phyloP scores from a whole-genome alignment of 1,139 yeast species.

The Suhomyces bokatorum region DNA sequence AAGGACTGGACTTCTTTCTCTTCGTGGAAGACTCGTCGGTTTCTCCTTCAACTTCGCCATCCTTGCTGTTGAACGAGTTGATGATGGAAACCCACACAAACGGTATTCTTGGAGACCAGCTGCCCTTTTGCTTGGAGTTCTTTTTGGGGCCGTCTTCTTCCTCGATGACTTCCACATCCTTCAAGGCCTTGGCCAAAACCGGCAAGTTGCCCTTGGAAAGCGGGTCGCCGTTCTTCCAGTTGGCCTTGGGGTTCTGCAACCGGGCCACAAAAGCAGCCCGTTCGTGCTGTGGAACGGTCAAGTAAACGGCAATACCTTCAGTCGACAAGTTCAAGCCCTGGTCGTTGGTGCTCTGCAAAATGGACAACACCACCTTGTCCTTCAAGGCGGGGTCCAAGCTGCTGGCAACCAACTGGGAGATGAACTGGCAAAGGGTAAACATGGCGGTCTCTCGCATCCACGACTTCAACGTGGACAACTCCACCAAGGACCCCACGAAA shows the following conservation, averaged over 20 bases:
- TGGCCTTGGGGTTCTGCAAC: conserved; percentile 30
- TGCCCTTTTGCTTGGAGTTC: conserved; percentile 46
- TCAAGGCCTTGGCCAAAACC: conserved; percentile 61
- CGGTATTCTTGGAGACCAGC: conserved; percentile 79
- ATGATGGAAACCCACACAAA: conserved; percentile 80
- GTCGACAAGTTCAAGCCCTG: conserved; percentile 62
- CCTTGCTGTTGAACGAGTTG: conserved; percentile 31
- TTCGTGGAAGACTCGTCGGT: conserved; percentile 22
- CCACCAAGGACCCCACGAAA: conserved; percentile 52
- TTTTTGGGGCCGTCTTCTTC: conserved; percentile 25
- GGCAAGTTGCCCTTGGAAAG: conserved; percentile 65
- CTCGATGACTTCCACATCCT: conserved; percentile 50
- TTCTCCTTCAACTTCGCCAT: conserved; percentile 20
- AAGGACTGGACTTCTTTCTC: conserved; percentile 32
- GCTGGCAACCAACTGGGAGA: conserved; percentile 16
- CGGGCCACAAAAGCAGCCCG: conserved; percentile 28
- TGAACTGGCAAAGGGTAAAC: conserved; percentile 63
- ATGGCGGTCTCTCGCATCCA: conserved; percentile 88
- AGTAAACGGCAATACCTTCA: conserved; percentile 78
- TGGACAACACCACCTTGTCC: conserved; percentile 26
- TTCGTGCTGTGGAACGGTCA: conserved; percentile 43
- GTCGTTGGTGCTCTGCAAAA: conserved; percentile 49
- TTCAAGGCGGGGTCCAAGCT: conserved; percentile 24
- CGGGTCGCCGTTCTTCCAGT: conserved; percentile 78
- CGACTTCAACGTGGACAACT: conserved; percentile 62